These are phyloP conservation scores for Chaetomium tenue DNA, from an alignment of 495 filamentous ascomycete species.

Conservation along the genomic window DNA sequence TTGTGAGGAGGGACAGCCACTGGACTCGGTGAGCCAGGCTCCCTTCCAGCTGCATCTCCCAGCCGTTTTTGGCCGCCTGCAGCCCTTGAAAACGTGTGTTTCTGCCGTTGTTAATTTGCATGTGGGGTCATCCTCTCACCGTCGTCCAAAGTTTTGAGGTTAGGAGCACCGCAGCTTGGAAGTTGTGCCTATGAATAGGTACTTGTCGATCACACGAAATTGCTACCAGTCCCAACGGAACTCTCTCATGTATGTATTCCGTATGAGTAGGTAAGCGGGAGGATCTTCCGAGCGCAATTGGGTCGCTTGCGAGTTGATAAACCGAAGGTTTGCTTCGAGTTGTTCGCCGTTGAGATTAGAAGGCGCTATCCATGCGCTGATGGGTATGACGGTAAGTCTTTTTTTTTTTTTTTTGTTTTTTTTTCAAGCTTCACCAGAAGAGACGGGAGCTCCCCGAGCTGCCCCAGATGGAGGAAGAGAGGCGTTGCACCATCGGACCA, in stretches of 20 bases:
- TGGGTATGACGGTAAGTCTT: neutral
- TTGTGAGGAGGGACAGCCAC: constrained; percentile 22
- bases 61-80: constrained; percentile 35
- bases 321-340: neutral
- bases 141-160: neutral
- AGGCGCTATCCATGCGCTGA: neutral
- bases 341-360: neutral
- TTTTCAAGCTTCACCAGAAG: too few species aligned
- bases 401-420: too few species aligned
- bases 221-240: too few species aligned
- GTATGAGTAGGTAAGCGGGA: neutral
- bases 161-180: neutral
- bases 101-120: constrained; percentile 27
- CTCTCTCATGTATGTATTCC: too few species aligned
- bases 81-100: constrained; percentile 30
- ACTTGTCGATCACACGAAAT: neutral
- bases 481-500: neutral
- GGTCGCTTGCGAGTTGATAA: neutral
- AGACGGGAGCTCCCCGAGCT: too few species aligned
- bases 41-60: constrained; percentile 27
- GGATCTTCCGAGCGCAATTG: neutral
- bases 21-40: constrained; percentile 28
- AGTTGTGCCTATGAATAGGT: neutral
- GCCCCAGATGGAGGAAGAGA: neutral
- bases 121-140: constrained; percentile 23